Evolutionary conservation across 2,329 filamentous ascomycete species (phyloP), one percentile per base, ranked within the genome.

Genomic region (Zymoseptoria tritici): DNA sequence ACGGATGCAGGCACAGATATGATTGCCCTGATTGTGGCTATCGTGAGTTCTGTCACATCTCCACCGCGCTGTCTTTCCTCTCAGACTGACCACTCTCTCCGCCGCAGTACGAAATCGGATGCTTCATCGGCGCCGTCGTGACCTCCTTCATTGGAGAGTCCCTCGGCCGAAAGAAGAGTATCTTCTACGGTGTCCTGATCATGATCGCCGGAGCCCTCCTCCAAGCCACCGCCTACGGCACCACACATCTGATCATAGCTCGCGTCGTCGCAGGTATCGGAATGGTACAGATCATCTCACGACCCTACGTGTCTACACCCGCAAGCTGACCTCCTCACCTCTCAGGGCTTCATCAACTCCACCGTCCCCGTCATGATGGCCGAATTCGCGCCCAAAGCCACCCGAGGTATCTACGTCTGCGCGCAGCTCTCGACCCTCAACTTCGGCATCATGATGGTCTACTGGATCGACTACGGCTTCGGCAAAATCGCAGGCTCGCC

Each of bases 361-460:
- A 79, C 77, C 0, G 76, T 75, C 0, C 78, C 78, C 1, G 76
- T 79, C 5, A 70, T 76, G 53, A 76, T 78, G 53, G 69, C 78
- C 1, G 79, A 81, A n/a, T 72, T 70, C 60, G 64, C 64, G 1
- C 70, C 70, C 9, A 71, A 72, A 52, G 68, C 70, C 1, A 68
- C 69, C 1, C 54, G 70, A 36, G 70, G 70, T 42, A 57, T 77
- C 70, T 71, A 75, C 60, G 78, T 79, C 56, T 79, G 78, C 59
- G 76, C 76, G 16, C 78, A 80, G 60, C 67, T 81, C 3, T 78
- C 77, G 0, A 79, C 78, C 0, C 73, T 81, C 19, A 81, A 79
- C 61, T 75, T 79, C 16, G 78, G 75, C 1, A 78, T 79, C 55
- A 73, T 76, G 55, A 64, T 79, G 26, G 73, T 76, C 1, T 79